Base-by-base conservation (phyloP, 768 basidiomycete genomes). In the Boletus eberwhitei region DNA sequence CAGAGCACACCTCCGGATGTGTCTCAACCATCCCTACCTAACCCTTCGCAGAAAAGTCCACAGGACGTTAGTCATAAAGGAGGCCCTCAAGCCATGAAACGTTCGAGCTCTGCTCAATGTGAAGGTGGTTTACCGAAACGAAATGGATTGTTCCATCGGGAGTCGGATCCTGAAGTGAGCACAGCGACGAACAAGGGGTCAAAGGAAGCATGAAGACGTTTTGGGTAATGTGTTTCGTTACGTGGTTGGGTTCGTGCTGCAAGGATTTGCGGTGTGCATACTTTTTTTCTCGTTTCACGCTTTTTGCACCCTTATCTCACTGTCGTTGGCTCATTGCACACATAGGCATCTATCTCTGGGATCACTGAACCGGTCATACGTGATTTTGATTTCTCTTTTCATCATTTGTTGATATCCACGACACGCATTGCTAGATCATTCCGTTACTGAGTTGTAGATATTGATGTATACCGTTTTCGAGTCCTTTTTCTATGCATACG, bases 111-210 rank as follows among this genome's bases (percentile, higher is more conserved):
- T 43, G 69, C 60, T 40, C 67, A 54, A 46, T 65, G 50, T 29
- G 67, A 71, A 42, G 63, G 62, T 26, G 68, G 65, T 29, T 5
- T 61, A 16, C 45, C 57, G 37, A 70, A 62, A 48, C 61, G 68
- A 48, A 67, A 71, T 22, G 63, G 65, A 21, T 36, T 71, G 50
- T 37, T 63, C 4, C 67, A 71, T 48, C 67, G 69, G 37, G 68
- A 70, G 35, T 70, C 68, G 12, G 59, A 70, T 41, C 69, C 69
- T 13, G 65, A 67, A 41, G 58, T 69, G 32, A 66, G 35, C 48
- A 59, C 59, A 16, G 37, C 62, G 39, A 58, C 52, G 42, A 58
- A 48, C 58, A 69, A 65, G 55, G 68, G 55, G 24, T 53, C 55
- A 21, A 68, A 61, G 48, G 65, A 68, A 55, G 55, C 63, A 37